Conservation (phyloP, 768 basidiomycete genomes). For the Mycena alexandri region DNA sequence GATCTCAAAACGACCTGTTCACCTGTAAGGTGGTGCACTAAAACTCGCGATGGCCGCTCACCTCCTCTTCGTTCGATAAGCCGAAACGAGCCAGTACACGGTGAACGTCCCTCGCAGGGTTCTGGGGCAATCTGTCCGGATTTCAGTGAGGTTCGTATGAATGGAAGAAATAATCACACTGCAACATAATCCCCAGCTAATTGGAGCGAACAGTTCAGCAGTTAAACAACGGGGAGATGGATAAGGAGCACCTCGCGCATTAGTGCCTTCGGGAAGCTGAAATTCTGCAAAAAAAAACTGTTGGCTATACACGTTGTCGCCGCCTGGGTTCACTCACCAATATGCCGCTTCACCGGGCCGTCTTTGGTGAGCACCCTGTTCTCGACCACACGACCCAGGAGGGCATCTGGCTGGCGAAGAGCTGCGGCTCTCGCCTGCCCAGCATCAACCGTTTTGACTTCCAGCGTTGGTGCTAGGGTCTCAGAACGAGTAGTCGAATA, state of each 20-base stretch:
- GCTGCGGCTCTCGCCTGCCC: constrained; percentile 48
- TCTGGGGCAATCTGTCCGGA: constrained; percentile 52
- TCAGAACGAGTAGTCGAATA: constrained; percentile 43
- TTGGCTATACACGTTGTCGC: no score
- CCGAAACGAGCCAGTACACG: constrained; percentile 53
- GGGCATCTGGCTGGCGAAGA: constrained; percentile 54
- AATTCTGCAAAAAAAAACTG: constrained; percentile 43
- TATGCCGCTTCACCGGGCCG: constrained; percentile 55
- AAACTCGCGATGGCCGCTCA: constrained; percentile 19
- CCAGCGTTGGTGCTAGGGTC: constrained; percentile 34
- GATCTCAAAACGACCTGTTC: constrained; percentile 51
- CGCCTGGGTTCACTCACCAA: constrained; percentile 44
- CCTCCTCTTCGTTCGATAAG: constrained; percentile 54
- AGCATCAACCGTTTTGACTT: constrained; percentile 46
- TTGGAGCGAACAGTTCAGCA: not conserved
- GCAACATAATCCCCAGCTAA: constrained; percentile 61
- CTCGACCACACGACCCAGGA: constrained; percentile 53
- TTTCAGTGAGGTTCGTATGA: not conserved
- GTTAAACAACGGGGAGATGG: no score
- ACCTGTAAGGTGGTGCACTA: not conserved
- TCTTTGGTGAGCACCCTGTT: constrained; percentile 54
- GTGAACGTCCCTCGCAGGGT: constrained; percentile 53
- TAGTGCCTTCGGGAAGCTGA: constrained; percentile 48
- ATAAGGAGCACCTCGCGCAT: constrained; percentile 40
- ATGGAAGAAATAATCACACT: constrained; percentile 43